Conservation (phyloP, 1,284 basidiomycete genomes). For the Ustilago curta region DNA sequence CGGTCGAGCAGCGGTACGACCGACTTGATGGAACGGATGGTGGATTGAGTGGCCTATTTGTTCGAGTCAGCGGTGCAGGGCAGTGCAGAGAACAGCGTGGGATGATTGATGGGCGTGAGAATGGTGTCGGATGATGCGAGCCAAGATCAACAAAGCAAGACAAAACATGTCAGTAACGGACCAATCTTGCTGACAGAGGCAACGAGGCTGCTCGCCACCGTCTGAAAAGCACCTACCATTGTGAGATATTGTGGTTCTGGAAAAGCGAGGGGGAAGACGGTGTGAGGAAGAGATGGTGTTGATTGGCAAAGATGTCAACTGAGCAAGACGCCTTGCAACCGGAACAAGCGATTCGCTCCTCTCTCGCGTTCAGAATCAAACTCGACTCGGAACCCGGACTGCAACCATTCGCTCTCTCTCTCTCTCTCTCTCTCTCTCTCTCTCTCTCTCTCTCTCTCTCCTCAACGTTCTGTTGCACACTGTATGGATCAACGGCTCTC, state of each 20-base stretch:
- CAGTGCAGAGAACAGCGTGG: not conserved
- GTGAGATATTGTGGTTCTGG: constrained; percentile 14
- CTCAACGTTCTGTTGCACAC: too few species aligned
- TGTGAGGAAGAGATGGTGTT: constrained; percentile 11
- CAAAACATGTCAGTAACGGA: constrained; percentile 1
- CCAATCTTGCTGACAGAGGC: not conserved
- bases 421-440: too few species aligned
- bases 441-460: too few species aligned
- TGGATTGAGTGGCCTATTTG: constrained; percentile 56
- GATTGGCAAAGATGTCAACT: not conserved
- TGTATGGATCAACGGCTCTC: not conserved
- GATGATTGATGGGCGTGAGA: constrained; percentile 3
- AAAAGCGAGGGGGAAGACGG: constrained; percentile 2
- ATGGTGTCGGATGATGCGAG: constrained; percentile 6
- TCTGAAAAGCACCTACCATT: constrained; percentile 25
- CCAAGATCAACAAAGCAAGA: too few species aligned
- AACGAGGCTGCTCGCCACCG: not conserved
- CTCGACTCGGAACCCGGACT: constrained; percentile 43
- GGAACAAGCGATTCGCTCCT: constrained; percentile 20
- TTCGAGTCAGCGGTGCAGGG: too few species aligned
- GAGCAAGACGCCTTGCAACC: not conserved
- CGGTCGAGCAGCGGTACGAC: constrained; percentile 93
- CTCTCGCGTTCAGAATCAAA: constrained; percentile 10
- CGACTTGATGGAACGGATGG: constrained; percentile 81
- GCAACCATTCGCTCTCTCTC: not conserved